Percentiles rank a stretch among this genome's conserved stretches.
Conservation (phyloP, 2,329 filamentous ascomycete genomes). For the Fusarium sp. region DNA sequence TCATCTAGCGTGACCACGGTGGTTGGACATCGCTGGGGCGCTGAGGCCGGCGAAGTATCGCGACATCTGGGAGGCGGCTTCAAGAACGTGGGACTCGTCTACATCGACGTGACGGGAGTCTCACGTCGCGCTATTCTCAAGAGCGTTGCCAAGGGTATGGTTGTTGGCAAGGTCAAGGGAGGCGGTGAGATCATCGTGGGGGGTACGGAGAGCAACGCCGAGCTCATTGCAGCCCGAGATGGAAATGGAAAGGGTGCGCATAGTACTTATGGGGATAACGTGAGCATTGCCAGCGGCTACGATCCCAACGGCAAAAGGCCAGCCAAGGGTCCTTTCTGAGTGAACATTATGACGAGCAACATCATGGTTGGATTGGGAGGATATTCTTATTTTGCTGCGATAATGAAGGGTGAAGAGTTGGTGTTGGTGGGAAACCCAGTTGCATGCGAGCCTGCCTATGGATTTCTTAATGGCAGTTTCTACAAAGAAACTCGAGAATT, state of each 20-base stretch:
- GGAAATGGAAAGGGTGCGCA: constrained; percentile 36
- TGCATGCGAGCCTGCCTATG: background rate
- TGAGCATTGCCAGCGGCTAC: constrained; percentile 44
- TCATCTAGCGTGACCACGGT: constrained; percentile 85
- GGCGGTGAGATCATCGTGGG: constrained; percentile 81
- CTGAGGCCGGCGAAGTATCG: constrained; percentile 84
- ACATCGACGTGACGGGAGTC: constrained; percentile 95
- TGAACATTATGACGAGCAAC: constrained; percentile 7
- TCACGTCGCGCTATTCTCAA: constrained; percentile 91
- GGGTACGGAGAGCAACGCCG: constrained; percentile 61
- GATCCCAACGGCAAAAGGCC: constrained; percentile 50
- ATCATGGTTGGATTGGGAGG: constrained; percentile 6
- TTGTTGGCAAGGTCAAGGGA: constrained; percentile 81
- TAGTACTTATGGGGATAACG: constrained; percentile 44
- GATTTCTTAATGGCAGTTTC: background rate
- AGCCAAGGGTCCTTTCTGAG: constrained; percentile 36
- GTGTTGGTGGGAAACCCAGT: background rate
- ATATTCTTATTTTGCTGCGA: background rate
- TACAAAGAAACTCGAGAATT: background rate
- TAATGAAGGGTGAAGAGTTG: constrained; percentile 1
- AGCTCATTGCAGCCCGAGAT: constrained; percentile 38
- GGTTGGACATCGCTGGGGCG: constrained; percentile 89
- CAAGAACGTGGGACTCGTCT: constrained; percentile 96
- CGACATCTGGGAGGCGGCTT: constrained; percentile 83
- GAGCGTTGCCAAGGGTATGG: constrained; percentile 96